Percentiles rank a stretch among this genome's conserved stretches.
Evolutionary conservation across 2,329 filamentous ascomycete genomes (phyloP).

Genomic region (Dothidotthia symphoricarpi): DNA sequence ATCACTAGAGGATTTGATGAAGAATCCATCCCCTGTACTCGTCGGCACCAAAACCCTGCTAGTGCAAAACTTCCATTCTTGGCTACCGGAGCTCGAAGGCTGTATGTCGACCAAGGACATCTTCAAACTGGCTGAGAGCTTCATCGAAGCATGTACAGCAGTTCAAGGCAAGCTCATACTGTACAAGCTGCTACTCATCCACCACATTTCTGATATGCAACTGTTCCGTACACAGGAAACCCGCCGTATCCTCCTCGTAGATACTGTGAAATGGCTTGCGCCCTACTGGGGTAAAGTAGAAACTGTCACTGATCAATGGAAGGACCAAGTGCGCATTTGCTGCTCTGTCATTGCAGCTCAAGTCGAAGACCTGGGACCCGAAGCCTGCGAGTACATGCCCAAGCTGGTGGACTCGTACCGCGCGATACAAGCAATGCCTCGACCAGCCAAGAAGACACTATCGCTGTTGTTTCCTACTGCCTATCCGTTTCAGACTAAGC

Average conservation of each 20-base stretch:
- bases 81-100: slow-evolving; percentile 85
- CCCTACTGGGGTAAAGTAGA: slow-evolving; percentile 85
- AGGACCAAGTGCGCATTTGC: slow-evolving; percentile 87
- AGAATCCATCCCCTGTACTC: slow-evolving; percentile 76
- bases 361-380: slow-evolving; percentile 71
- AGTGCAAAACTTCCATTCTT: slow-evolving; percentile 94
- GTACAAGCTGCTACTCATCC: slow-evolving; percentile 88
- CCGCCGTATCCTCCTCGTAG: slow-evolving; percentile 69
- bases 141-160: slow-evolving; percentile 83
- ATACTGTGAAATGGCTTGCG: slow-evolving; percentile 85
- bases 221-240: slow-evolving; percentile 80
- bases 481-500: slow-evolving; percentile 81
- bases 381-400: slow-evolving; percentile 84
- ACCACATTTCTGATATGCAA: slow-evolving; percentile 81
- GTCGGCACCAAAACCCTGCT: slow-evolving; percentile 93
- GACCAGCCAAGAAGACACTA: slow-evolving; percentile 59
- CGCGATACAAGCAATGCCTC: slow-evolving; percentile 66
- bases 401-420: slow-evolving; percentile 90
- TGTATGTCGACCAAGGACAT: slow-evolving; percentile 81
- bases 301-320: slow-evolving; percentile 79
- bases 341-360: slow-evolving; percentile 90
- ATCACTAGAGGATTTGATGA: slow-evolving; percentile 85
- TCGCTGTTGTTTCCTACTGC: slow-evolving; percentile 86
- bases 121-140: slow-evolving; percentile 84
- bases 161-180: slow-evolving; percentile 89